Conservation (phyloP, 2,329 filamentous ascomycete species). For the Lithohypha guttulata region DNA sequence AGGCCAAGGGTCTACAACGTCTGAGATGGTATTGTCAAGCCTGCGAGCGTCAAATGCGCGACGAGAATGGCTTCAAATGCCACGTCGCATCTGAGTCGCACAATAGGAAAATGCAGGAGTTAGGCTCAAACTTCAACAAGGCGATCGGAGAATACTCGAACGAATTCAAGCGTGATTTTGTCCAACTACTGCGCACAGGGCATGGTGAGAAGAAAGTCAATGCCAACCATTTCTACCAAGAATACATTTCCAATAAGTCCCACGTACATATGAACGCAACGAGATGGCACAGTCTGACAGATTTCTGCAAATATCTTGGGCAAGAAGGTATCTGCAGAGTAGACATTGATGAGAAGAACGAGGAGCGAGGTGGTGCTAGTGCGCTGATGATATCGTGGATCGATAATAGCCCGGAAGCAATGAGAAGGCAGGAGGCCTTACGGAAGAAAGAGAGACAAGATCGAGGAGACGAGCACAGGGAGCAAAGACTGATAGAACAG, state of each 20-base stretch:
- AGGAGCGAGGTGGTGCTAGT: conserved; percentile 19
- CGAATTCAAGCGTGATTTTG: conserved; percentile 71
- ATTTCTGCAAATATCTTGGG: conserved; percentile 80
- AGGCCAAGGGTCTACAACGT: conserved; percentile 58
- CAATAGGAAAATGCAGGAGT: conserved; percentile 76
- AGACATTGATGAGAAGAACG: conserved; percentile 72
- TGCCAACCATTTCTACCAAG: conserved; percentile 89
- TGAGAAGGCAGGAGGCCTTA: conserved; percentile 69
- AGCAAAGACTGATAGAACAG: conserved; percentile 69
- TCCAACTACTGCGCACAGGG: conserved; percentile 64
- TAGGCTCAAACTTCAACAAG: conserved; percentile 78
- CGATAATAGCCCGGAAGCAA: conserved; percentile 77
- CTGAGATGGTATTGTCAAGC: conserved; percentile 86
- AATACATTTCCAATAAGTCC: conserved; percentile 77
- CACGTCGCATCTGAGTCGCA: conserved; percentile 78
- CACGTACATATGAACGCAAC: conserved; percentile 94
- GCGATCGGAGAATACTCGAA: conserved; percentile 71
- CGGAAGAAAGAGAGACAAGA: conserved; percentile 76
- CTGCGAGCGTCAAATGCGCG: conserved; percentile 65
- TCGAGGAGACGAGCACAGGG: conserved; percentile 79
- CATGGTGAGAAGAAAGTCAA: conserved; percentile 87
- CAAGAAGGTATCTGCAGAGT: conserved; percentile 80
- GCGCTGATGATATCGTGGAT: conserved; percentile 73
- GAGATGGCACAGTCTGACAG: conserved; percentile 74
- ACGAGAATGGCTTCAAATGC: conserved; percentile 87